phyloP scores from a whole-genome alignment of 1,284 basidiomycete species.

The Lignosus rhinocerotis region DNA sequence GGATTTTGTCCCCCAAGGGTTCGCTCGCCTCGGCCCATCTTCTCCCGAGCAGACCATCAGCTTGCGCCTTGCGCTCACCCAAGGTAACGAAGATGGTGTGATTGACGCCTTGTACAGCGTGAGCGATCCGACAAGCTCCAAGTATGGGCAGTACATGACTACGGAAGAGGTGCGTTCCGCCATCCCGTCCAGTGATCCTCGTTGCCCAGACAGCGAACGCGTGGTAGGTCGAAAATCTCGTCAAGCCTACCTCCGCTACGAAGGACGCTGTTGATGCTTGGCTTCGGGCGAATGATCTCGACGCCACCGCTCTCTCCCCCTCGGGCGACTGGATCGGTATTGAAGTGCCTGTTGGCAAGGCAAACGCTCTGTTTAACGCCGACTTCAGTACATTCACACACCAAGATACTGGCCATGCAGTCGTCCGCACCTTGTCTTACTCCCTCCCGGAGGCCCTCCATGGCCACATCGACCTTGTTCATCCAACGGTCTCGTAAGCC shows the following conservation, averaged over 20 bases:
- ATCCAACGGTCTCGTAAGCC: constrained; percentile 38
- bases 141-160: constrained; percentile 35
- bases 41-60: constrained; percentile 17
- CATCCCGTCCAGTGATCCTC: not conserved
- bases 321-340: constrained; percentile 44
- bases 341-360: constrained; percentile 37
- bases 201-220: not conserved
- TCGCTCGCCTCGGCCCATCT: constrained; percentile 21
- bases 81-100: constrained; percentile 36
- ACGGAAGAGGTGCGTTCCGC: constrained; percentile 30
- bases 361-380: constrained; percentile 38
- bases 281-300: constrained; percentile 38
- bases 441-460: constrained; percentile 40
- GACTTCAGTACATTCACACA: constrained; percentile 42
- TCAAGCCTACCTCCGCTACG: constrained; percentile 36
- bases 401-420: constrained; percentile 29
- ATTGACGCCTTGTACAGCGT: constrained; percentile 36
- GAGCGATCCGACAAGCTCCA: constrained; percentile 26
- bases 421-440: constrained; percentile 41
- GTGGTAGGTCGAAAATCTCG: constrained; percentile 38
- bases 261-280: constrained; percentile 37
- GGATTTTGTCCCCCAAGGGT: constrained; percentile 21
- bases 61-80: constrained; percentile 30
- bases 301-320: constrained; percentile 30
- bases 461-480: constrained; percentile 39